These are phyloP conservation scores for Candida coquimbonensis DNA, from an alignment of 805 yeast genomes.

Conservation along the genomic window DNA sequence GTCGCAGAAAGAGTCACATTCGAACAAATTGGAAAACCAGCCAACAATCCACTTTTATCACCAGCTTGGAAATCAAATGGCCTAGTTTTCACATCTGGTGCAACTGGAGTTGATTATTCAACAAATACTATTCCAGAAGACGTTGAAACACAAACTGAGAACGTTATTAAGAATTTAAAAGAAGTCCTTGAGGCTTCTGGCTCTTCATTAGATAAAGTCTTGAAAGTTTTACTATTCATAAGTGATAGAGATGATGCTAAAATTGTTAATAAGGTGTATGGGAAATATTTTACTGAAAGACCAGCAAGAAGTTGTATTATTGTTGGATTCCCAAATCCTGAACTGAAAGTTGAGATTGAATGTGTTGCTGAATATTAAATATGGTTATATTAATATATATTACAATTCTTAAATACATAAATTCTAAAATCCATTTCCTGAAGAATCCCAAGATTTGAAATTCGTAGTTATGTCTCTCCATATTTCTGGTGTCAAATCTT, in stretches of 20 bases:
- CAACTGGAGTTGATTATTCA: conserved; percentile 35
- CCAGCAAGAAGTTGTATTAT: conserved; percentile 51
- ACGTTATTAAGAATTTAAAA: conserved; percentile 37
- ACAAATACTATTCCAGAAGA: conserved; percentile 35
- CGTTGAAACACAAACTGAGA: conserved; percentile 37
- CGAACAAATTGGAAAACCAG: conserved; percentile 16
- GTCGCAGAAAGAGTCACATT: conserved; percentile 26
- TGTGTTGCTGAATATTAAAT: conserved; percentile 31
- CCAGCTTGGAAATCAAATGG: conserved; percentile 37
- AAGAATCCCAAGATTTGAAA: conserved; percentile 19
- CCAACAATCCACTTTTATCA: conserved; percentile 26
- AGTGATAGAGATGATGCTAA: conserved; percentile 35
- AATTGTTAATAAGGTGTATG: conserved; percentile 39
- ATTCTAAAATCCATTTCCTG: conserved; percentile 6
- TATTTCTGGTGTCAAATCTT: conserved; percentile 14
- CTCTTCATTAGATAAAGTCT: conserved; percentile 36
- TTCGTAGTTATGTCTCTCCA: conserved; percentile 18
- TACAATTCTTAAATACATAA: background rate
- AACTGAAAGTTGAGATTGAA: conserved; percentile 45
- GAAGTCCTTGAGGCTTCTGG: conserved; percentile 38
- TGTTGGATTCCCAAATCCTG: conserved; percentile 44
- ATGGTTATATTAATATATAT: background rate
- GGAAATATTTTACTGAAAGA: conserved; percentile 35
- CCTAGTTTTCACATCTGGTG: conserved; percentile 43
- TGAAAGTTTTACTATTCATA: conserved; percentile 45